Base-by-base conservation (phyloP, 768 basidiomycete genomes). In the Hydnomerulius pinastri region DNA sequence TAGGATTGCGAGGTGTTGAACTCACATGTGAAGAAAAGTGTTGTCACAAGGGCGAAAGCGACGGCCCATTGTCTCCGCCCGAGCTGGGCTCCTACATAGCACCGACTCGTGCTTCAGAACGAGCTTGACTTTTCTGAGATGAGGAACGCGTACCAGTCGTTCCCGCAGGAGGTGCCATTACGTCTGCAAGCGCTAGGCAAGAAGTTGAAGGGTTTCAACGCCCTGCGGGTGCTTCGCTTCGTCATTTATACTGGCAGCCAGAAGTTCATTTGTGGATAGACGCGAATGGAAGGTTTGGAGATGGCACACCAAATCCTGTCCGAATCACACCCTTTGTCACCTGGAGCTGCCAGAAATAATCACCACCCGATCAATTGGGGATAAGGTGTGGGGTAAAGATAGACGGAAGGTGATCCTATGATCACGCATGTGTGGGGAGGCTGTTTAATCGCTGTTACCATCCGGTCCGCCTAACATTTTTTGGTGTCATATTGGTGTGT, bases 1-100 rank as follows among this genome's bases (percentile, higher is more conserved):
- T 18, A 33, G 17, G 24, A 21, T 21, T 15, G 21, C 30, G 17
- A 45, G 25, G 29, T 23, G 15, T 15, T 39, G 21, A 9, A 66
- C 79, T 55, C 55, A 82, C 83, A 86, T 24, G 86, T 84, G 68
- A 89, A 88, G 75, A 89, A 89, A 27, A 89, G 73, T 10, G 85
- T 80, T 17, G 86, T 89, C 51, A 90, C 83, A 47, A 89, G 78
- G 32, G 73, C 72, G 63, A 86, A 90, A 7, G 87, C 75, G 62
- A 77, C 83, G 23, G 67, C 69, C 77, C 77, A 83, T 58, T 73
- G 70, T 39, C 62, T 70, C 54, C 66, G 69, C n/a, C 65, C 67
- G 50, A 81, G 67, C 53, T 80, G 72, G 43, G 76, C 63, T 40
- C 66, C 68, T 66, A 25, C 21, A 44, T 18, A 12, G 12, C 5